phyloP scores from a whole-genome alignment of 441 rosid genomes.

The Aleurites moluccanus region DNA sequence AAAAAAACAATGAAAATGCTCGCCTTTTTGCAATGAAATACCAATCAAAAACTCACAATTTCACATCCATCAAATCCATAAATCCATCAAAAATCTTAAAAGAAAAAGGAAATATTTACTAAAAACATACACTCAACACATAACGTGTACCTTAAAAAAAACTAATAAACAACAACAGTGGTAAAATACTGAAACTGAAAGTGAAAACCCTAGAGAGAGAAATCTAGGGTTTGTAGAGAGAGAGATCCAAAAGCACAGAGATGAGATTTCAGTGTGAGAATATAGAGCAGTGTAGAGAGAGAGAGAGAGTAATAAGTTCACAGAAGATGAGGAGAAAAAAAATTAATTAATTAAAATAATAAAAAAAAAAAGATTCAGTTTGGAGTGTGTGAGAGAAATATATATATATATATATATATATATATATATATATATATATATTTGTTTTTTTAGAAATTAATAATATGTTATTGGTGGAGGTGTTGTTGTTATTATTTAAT shows the following conservation, averaged over 20 bases:
- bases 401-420: too few relatives aligned
- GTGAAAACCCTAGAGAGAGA: conserved; percentile 17
- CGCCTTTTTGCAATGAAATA: not conserved
- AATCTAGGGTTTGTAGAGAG: conserved; percentile 34
- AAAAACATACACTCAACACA: conserved; percentile 13
- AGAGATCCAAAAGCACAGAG: conserved; percentile 44
- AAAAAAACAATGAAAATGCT: conserved; percentile 1
- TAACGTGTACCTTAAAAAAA: conserved; percentile 16
- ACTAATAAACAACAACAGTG: not conserved
- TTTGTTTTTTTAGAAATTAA: not conserved
- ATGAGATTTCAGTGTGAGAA: conserved; percentile 18
- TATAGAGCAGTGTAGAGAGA: conserved; percentile 12
- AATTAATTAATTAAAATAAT: not conserved
- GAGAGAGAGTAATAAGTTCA: conserved; percentile 18
- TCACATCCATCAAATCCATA: conserved; percentile 12
- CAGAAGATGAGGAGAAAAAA: conserved; percentile 14
- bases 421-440: too few relatives aligned
- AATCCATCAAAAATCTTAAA: not conserved
- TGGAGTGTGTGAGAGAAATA: not conserved
- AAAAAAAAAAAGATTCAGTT: not conserved
- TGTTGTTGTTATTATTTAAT: not conserved
- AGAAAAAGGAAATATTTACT: not conserved
- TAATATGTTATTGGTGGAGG: not conserved
- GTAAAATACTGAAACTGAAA: conserved; percentile 8
- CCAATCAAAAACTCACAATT: conserved; percentile 8